Evolutionary conservation across 306 rosid species (phyloP).

Genomic region (Mimosa pudica): DNA sequence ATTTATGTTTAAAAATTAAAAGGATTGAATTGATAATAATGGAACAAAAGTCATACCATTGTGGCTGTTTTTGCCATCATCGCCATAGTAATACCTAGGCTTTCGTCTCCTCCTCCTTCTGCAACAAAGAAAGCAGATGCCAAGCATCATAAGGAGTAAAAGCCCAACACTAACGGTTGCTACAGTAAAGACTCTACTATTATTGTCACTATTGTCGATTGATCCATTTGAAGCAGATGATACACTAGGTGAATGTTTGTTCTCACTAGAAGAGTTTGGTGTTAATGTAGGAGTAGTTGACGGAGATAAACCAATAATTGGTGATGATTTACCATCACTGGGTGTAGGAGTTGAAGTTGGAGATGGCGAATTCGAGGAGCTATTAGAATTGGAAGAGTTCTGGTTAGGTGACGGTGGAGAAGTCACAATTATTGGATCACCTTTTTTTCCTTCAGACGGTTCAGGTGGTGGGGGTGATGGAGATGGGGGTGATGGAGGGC

Average conservation of each 20-base stretch:
- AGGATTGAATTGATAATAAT: background rate
- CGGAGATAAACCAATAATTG: background rate
- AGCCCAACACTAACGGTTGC: constrained; percentile 51
- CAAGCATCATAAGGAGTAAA: constrained; percentile 43
- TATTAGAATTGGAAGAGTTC: background rate
- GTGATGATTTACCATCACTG: background rate
- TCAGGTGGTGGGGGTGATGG: constrained; percentile 13
- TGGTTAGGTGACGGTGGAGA: background rate
- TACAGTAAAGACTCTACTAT: constrained; percentile 44
- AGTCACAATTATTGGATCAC: background rate
- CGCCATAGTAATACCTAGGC: constrained; percentile 61
- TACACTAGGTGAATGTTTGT: background rate
- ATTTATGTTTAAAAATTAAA: background rate
- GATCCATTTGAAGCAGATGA: background rate
- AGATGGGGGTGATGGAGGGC: constrained; percentile 21
- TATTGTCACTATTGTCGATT: background rate
- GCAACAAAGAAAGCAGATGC: constrained; percentile 46
- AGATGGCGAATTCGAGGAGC: background rate
- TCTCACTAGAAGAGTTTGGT: background rate
- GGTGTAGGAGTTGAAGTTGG: background rate
- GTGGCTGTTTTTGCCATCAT: constrained; percentile 48
- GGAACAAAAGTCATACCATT: background rate
- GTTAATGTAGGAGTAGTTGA: background rate
- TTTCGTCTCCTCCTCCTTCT: constrained; percentile 57
- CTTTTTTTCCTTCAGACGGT: background rate